Evolutionary conservation across 2,329 filamentous ascomycete genomes (phyloP).

Genomic region (Fusarium liriodendri): DNA sequence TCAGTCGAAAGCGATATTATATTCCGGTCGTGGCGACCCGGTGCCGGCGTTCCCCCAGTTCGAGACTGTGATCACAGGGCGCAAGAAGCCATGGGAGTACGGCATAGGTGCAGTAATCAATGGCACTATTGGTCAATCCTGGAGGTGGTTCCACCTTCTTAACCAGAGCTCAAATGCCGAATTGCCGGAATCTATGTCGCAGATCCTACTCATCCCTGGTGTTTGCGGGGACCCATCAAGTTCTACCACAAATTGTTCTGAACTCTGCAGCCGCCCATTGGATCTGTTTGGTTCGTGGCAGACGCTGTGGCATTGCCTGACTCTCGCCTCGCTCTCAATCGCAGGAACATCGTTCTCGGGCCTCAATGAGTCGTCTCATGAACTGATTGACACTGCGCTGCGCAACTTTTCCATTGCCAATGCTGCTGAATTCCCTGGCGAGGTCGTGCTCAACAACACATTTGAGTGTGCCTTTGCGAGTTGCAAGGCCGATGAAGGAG

Average conservation of each 20-base stretch:
- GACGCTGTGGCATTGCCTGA: conserved; percentile 14
- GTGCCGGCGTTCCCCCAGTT: too few relatives aligned
- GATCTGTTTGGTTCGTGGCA: conserved; percentile 11
- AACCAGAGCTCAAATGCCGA: too few relatives aligned
- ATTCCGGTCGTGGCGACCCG: too few relatives aligned
- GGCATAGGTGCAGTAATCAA: too few relatives aligned
- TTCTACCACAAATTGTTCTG: background rate
- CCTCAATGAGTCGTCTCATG: background rate
- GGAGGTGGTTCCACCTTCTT: too few relatives aligned
- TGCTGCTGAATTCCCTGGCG: background rate
- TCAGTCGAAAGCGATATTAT: too few relatives aligned
- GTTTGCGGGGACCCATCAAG: background rate
- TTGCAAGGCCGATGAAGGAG: background rate
- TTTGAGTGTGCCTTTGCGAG: conserved; percentile 18
- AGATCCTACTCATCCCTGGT: background rate
- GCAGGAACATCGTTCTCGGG: background rate
- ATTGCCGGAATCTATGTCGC: too few relatives aligned
- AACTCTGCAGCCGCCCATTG: background rate
- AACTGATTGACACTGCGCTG: too few relatives aligned
- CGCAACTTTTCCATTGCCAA: background rate
- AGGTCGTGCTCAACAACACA: background rate
- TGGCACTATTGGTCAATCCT: too few relatives aligned
- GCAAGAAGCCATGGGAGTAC: too few relatives aligned
- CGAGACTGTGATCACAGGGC: too few relatives aligned
- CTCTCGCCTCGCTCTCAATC: background rate